Conservation (phyloP, 768 basidiomycete genomes). For the Leccinum fibrillosum region DNA sequence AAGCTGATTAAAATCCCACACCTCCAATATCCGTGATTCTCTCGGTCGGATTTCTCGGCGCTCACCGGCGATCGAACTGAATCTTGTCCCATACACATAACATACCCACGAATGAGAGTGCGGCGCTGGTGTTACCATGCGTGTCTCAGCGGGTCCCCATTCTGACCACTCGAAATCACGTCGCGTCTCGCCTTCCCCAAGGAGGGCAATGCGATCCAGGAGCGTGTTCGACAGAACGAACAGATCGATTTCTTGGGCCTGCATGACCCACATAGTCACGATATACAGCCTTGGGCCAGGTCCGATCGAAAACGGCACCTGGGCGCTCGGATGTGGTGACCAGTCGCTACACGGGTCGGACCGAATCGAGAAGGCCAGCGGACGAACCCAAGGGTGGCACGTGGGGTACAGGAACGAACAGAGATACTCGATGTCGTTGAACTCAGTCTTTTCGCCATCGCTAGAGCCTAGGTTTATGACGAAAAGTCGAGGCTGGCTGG, state of each 20-base stretch:
- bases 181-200: constrained; percentile 12
- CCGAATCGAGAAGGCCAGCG: constrained; percentile 41
- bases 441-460: constrained; percentile 24
- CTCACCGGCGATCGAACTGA: constrained; percentile 28
- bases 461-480: constrained; percentile 42
- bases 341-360: constrained; percentile 53
- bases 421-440: constrained; percentile 32
- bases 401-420: constrained; percentile 43
- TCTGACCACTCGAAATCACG: constrained; percentile 41
- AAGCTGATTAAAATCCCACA: constrained; percentile 54
- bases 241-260: constrained; percentile 33
- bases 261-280: constrained; percentile 41
- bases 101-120: constrained; percentile 54
- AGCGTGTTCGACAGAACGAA: constrained; percentile 42
- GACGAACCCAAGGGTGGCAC: constrained; percentile 25
- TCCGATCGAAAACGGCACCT: constrained; percentile 48
- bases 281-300: constrained; percentile 43
- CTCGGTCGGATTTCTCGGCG: constrained; percentile 9
- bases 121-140: constrained; percentile 37
- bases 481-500: constrained; percentile 28
- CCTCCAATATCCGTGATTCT: constrained; percentile 27
- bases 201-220: constrained; percentile 23
- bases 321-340: constrained; percentile 31
- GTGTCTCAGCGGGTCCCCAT: constrained; percentile 51
- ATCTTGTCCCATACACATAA: constrained; percentile 51